These are phyloP conservation scores for Sarocladium strictum DNA, from an alignment of 2,329 filamentous ascomycete species.

Conservation along the genomic window DNA sequence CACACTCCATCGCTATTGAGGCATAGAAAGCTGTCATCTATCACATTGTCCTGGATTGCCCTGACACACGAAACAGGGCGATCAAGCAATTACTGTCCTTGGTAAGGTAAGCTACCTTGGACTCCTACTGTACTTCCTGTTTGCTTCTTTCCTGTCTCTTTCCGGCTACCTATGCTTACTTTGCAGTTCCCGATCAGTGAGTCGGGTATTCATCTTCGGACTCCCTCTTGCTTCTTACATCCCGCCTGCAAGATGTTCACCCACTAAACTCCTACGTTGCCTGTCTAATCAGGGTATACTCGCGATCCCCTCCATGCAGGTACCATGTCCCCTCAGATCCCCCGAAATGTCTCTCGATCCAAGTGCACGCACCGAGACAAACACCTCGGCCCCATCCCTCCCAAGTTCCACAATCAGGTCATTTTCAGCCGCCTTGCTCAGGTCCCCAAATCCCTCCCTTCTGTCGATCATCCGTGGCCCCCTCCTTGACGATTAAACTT, in stretches of 20 bases:
- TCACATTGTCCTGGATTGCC: slow-evolving; percentile 3
- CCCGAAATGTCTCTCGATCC: background rate
- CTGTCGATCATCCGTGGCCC: background rate
- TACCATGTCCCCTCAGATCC: background rate
- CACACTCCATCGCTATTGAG: too few species aligned
- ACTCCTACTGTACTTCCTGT: background rate
- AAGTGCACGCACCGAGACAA: background rate
- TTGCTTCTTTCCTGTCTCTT: background rate
- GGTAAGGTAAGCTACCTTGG: background rate
- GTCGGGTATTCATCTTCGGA: too few species aligned
- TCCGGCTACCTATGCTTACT: background rate
- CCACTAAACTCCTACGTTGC: background rate
- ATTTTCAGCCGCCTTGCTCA: background rate
- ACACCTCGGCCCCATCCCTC: background rate
- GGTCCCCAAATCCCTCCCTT: background rate
- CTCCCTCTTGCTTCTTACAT: background rate
- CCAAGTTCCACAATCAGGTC: background rate
- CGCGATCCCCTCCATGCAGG: slow-evolving; percentile 1
- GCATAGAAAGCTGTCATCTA: background rate
- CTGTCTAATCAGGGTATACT: background rate
- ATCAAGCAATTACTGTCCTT: background rate
- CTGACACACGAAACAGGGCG: slow-evolving; percentile 6
- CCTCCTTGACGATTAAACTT: background rate
- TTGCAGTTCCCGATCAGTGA: too few species aligned
- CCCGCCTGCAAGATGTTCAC: background rate